These are phyloP conservation scores for Ceratopteris richardii DNA, from an alignment of 75 land plant species.

Conservation along the genomic window DNA sequence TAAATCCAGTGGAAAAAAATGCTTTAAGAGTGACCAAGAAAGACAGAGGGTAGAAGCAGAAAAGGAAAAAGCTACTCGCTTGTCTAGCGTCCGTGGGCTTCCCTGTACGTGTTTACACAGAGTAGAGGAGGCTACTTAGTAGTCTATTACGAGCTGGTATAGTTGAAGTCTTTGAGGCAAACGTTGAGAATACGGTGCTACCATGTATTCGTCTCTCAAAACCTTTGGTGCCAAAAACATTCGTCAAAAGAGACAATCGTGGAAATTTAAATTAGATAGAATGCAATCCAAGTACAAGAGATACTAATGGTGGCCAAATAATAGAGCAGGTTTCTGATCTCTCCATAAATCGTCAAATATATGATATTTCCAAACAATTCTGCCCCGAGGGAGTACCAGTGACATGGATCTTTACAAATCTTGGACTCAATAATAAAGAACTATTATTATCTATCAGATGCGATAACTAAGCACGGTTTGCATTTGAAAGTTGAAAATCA, in stretches of 20 bases:
- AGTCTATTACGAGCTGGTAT: conserved; percentile 61
- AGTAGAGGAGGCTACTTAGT: neutral
- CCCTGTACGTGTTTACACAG: too few relatives aligned
- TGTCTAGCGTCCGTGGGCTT: too few relatives aligned
- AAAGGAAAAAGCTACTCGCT: too few relatives aligned
- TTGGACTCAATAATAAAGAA: conserved; percentile 54
- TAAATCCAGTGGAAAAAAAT: too few relatives aligned
- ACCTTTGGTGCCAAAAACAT: conserved; percentile 36
- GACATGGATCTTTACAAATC: conserved; percentile 56
- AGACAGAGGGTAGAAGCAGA: too few relatives aligned
- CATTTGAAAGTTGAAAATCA: too few relatives aligned
- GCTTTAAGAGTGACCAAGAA: too few relatives aligned
- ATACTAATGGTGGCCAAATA: conserved; percentile 43
- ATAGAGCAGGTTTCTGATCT: conserved; percentile 76
- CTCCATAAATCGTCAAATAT: conserved; percentile 71
- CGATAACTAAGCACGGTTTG: conserved; percentile 61
- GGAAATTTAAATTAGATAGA: conserved; percentile 28
- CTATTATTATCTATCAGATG: conserved; percentile 39
- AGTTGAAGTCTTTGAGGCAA: conserved; percentile 67
- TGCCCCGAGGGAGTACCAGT: conserved; percentile 65
- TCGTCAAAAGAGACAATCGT: conserved; percentile 31
- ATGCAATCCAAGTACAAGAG: conserved; percentile 24
- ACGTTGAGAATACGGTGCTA: too few relatives aligned
- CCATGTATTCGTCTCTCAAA: too few relatives aligned
- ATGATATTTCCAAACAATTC: conserved; percentile 64